Conservation (phyloP, 2,329 filamentous ascomycete species). For the Colletotrichum lupini region DNA sequence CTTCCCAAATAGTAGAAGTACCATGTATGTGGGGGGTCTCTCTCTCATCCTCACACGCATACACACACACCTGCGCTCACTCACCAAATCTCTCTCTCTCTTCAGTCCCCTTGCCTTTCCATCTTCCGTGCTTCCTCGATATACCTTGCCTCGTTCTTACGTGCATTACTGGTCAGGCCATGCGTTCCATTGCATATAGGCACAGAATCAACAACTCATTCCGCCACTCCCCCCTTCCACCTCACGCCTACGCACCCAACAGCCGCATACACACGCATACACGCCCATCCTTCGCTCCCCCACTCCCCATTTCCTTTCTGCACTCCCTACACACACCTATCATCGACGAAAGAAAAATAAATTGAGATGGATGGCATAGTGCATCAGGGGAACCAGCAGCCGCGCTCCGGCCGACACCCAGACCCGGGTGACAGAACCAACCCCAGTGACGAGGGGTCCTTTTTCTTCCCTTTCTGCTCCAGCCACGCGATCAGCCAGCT, state of each 20-base stretch:
- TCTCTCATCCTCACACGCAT: no score
- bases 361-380: not conserved
- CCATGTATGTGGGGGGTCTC: constrained; percentile 5
- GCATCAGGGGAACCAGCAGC: constrained; percentile 8
- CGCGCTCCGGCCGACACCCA: constrained; percentile 1
- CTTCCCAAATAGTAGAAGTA: not conserved
- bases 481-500: not conserved
- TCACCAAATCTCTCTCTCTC: no score
- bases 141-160: not conserved
- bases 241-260: no score
- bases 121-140: no score
- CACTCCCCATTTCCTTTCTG: not conserved
- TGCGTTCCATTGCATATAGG: not conserved
- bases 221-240: not conserved
- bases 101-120: no score
- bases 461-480: not conserved
- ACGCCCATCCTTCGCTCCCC: no score
- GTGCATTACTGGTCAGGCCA: not conserved
- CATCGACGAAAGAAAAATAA: not conserved
- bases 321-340: not conserved
- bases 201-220: not conserved
- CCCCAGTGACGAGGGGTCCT: not conserved
- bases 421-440: no score
- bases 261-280: not conserved
- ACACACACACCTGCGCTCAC: no score